Base-by-base conservation (phyloP, 169 alveolate genomes). In the Eimeria acervulina region DNA sequence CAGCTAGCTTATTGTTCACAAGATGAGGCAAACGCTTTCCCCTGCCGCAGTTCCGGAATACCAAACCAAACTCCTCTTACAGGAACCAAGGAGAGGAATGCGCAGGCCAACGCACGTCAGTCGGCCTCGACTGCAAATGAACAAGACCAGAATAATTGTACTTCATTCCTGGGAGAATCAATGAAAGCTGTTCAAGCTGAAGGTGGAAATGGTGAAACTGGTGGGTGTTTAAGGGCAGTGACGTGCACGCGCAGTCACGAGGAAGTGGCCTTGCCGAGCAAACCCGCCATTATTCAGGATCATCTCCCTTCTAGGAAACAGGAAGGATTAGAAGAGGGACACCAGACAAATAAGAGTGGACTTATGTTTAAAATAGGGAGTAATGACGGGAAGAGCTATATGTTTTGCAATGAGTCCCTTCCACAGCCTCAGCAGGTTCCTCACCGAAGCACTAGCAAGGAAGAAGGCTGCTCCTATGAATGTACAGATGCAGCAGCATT, bases 11-110 rank as follows among this genome's bases (percentile, higher is more conserved):
- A 47, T 80, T 44, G 36, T 21, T 42, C 42, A 80, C 68, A 42
- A 80, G 89, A n/a, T 47, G 89, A 80, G n/a, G 89, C 59, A n/a
- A n/a, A 12, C 38, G 89, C 42, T 44, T 80, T 68, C 42, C 89
- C 89, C 12, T 80, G 40, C 66, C 68, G 28, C 31, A 19, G 31
- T 19, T 72, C 10, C 52, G 38, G 51, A 36, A 28, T 51, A 15
- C 15, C 2, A 2, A 31, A 36, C 51, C 28, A 1, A 15, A 36
- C n/a, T 36, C 51, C 51, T 33, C 13, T 5, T 72, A 31, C n/a
- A 12, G 52, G 31, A 15, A 1, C 52, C 83, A 72, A 36, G 83
- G 83, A 72, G 28, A 5, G 23, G 52, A 33, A 72, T 2, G 51
- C 5, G 33, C 10, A 6, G 13, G 52, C 28, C 28, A 13, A 36